These are phyloP conservation scores for Amanita pseudoporphyria DNA, from an alignment of 768 basidiomycete species.

Conservation along the genomic window DNA sequence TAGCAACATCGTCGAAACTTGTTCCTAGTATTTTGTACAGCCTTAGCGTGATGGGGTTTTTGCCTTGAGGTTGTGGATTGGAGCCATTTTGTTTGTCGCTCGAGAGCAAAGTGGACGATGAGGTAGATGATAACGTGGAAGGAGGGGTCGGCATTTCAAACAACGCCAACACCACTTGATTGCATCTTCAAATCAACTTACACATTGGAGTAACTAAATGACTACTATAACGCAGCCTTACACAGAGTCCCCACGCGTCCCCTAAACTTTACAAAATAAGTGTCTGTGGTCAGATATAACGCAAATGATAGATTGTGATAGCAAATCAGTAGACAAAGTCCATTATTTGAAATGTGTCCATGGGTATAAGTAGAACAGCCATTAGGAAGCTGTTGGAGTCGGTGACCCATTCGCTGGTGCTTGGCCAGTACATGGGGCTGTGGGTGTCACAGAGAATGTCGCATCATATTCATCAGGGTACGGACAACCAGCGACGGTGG, in stretches of 20 bases:
- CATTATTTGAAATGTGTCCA: not conserved
- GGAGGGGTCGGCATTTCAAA: not conserved
- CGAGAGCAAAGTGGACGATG: conserved; percentile 10
- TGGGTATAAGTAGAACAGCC: not conserved
- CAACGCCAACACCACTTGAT: not conserved
- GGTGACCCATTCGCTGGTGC: not conserved
- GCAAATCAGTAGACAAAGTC: not conserved
- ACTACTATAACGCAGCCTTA: no score
- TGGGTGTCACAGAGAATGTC: conserved; percentile 15
- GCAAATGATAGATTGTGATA: no score
- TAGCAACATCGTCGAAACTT: conserved; percentile 68
- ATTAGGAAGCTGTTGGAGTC: not conserved
- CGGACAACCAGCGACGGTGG: conserved; percentile 32
- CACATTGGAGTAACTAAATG: not conserved
- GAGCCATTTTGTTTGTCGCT: conserved; percentile 15
- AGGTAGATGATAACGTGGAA: conserved; percentile 6
- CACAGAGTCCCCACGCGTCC: no score
- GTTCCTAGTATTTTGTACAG: conserved; percentile 88
- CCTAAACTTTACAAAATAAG: no score
- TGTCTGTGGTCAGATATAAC: no score
- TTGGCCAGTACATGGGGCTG: conserved; percentile 18
- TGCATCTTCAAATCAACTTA: no score
- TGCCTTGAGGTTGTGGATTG: conserved; percentile 19
- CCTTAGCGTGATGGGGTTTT: conserved; percentile 75
- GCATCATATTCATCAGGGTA: conserved; percentile 31